These are phyloP conservation scores for Allomyces macrogynus DNA, from an alignment of 192 early-diverging fungal genomes.

Conservation along the genomic window DNA sequence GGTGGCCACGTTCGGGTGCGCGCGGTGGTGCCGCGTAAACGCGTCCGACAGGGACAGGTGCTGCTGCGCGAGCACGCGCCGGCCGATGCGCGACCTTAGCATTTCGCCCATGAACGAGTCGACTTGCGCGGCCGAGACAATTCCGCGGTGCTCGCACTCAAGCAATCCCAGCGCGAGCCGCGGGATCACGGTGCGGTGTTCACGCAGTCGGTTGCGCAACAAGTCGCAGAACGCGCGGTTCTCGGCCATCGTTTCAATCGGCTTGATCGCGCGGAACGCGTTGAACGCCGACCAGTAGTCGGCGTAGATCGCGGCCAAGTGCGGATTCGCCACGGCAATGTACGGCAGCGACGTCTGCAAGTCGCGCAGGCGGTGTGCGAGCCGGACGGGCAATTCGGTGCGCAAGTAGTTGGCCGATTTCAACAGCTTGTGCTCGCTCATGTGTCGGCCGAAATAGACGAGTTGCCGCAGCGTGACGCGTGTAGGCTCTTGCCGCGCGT, in stretches of 20 bases:
- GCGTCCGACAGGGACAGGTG: constrained; percentile 57
- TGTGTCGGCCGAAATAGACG: constrained; percentile 69
- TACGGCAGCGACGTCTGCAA: constrained; percentile 77
- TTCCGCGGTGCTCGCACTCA: constrained; percentile 39
- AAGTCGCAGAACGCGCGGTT: constrained; percentile 63
- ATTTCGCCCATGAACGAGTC: constrained; percentile 80
- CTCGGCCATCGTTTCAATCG: constrained; percentile 56
- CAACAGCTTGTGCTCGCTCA: constrained; percentile 64
- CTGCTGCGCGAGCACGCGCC: constrained; percentile 81
- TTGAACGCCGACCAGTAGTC: constrained; percentile 93
- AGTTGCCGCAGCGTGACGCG: constrained; percentile 78
- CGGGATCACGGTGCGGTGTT: constrained; percentile 69
- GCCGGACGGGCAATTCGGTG: constrained; percentile 63
- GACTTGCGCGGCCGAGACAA: constrained; percentile 31
- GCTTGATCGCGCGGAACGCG: constrained; percentile 41
- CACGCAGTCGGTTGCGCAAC: constrained; percentile 47
- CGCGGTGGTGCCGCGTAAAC: background rate
- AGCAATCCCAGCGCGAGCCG: constrained; percentile 69
- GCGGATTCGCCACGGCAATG: constrained; percentile 79
- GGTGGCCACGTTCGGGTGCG: constrained; percentile 19
- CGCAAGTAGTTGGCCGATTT: constrained; percentile 79
- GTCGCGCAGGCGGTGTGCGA: constrained; percentile 80
- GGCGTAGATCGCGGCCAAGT: constrained; percentile 62
- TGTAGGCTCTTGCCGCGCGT: constrained; percentile 50
- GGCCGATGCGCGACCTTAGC: constrained; percentile 68